A percentile compares a stretch with the other conserved stretches of the same genome.
Conservation (phyloP, 139 green algal genomes). For the Spirogloea muscicola region DNA sequence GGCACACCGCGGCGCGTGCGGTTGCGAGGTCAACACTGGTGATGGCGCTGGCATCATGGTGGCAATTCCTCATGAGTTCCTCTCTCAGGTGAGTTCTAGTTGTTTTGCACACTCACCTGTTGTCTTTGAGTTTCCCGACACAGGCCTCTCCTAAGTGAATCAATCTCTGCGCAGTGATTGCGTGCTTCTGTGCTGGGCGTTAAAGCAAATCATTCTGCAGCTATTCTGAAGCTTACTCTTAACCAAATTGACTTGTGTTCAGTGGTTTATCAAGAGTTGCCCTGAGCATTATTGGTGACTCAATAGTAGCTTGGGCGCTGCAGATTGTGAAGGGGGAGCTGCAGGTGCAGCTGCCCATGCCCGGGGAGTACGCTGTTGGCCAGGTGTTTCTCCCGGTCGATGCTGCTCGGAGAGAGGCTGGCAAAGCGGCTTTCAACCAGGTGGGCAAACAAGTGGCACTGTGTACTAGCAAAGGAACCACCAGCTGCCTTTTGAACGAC, state of each 20-base stretch:
- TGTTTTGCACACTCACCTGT: neutral
- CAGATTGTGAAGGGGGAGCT: slow-evolving; percentile 26
- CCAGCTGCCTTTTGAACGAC: too few species aligned
- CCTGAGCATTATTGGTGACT: neutral
- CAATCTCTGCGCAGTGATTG: neutral
- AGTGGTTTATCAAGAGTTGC: slow-evolving; percentile 8
- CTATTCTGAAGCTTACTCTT: neutral
- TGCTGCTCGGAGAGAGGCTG: slow-evolving; percentile 49
- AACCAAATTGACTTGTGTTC: neutral
- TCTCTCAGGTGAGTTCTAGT: slow-evolving; percentile 52
- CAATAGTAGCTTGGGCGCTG: neutral
- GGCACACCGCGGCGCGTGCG: slow-evolving; percentile 82
- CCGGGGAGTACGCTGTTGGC: slow-evolving; percentile 70
- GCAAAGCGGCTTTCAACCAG: slow-evolving; percentile 50
- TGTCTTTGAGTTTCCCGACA: neutral
- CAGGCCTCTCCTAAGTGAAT: neutral
- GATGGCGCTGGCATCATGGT: slow-evolving; percentile 91
- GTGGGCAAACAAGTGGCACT: neutral
- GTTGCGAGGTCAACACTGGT: slow-evolving; percentile 90
- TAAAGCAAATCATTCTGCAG: too few species aligned
- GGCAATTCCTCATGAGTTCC: slow-evolving; percentile 83
- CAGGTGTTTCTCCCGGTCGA: slow-evolving; percentile 84
- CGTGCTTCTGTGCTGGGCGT: too few species aligned
- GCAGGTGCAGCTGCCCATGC: slow-evolving; percentile 10
- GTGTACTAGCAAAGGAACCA: too few species aligned